Evolutionary conservation across 768 basidiomycete species (phyloP).

Genomic region (Lactarius pseudohatsudake): DNA sequence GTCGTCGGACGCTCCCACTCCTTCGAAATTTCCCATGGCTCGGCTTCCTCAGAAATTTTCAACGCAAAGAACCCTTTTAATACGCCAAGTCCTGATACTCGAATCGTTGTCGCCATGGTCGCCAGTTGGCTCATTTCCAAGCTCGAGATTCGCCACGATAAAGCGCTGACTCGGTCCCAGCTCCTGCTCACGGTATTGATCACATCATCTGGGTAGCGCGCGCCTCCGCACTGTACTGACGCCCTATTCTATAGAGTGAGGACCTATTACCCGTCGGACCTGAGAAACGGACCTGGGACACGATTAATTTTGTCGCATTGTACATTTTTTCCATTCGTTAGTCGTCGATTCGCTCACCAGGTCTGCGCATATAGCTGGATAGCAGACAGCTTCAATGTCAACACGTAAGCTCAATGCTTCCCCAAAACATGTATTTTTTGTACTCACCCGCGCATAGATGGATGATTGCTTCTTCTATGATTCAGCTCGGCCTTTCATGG

Average conservation of each 20-base stretch:
- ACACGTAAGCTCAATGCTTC: constrained; percentile 50
- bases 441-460: constrained; percentile 44
- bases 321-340: constrained; percentile 35
- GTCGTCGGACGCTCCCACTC: not conserved
- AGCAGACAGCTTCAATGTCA: constrained; percentile 77
- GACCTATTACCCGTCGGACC: constrained; percentile 68
- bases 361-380: constrained; percentile 57
- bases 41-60: constrained; percentile 1
- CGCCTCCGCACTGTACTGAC: not conserved
- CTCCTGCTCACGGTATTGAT: constrained; percentile 16
- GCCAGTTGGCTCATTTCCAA: constrained; percentile 11
- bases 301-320: constrained; percentile 67
- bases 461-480: constrained; percentile 79
- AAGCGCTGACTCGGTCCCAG: constrained; percentile 11
- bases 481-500: constrained; percentile 70
- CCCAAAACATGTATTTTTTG: not conserved
- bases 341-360: constrained; percentile 15
- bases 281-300: constrained; percentile 64
- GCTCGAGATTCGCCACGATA: constrained; percentile 11
- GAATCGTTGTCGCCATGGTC: constrained; percentile 16
- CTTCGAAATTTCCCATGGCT: constrained; percentile 13
- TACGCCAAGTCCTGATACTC: not conserved
- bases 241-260: constrained; percentile 50
- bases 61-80: not conserved
- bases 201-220: not conserved